Conservation (phyloP, 208 protist genomes). For the Crithidia sp. region DNA sequence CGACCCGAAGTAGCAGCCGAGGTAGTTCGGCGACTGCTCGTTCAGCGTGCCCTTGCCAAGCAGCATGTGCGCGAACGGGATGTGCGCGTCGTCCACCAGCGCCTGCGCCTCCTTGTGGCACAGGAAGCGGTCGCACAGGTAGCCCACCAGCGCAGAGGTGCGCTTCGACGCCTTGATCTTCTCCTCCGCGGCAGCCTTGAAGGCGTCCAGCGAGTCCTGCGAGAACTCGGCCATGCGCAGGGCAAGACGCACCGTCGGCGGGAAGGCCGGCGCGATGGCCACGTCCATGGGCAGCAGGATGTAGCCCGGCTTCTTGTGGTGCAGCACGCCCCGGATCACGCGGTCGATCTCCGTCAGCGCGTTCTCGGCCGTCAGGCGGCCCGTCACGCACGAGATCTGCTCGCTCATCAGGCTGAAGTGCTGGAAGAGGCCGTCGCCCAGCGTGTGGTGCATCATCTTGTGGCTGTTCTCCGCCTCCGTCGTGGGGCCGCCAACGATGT, state of each 20-base stretch:
- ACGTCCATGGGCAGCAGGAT: slow-evolving; percentile 45
- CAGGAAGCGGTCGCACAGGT: slow-evolving; percentile 51
- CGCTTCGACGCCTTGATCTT: slow-evolving; percentile 9
- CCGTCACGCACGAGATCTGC: slow-evolving; percentile 21
- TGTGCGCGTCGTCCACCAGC: slow-evolving; percentile 44
- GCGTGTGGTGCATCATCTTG: slow-evolving; percentile 44
- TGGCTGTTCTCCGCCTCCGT: slow-evolving; percentile 18
- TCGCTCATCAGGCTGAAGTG: too few species aligned
- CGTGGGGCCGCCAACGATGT: slow-evolving; percentile 47
- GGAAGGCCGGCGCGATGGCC: not conserved
- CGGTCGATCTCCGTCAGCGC: slow-evolving; percentile 43
- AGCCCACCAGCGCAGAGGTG: slow-evolving; percentile 30
- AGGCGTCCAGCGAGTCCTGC: slow-evolving; percentile 13
- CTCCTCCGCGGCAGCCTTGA: slow-evolving; percentile 37
- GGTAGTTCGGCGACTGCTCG: slow-evolving; percentile 50
- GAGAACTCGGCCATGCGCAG: too few species aligned
- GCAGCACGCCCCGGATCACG: slow-evolving; percentile 26
- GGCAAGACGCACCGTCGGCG: too few species aligned
- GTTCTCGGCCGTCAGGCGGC: slow-evolving; percentile 8
- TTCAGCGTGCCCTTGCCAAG: slow-evolving; percentile 54
- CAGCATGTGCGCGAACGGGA: slow-evolving; percentile 42
- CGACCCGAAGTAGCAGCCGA: slow-evolving; percentile 40
- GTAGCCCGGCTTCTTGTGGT: slow-evolving; percentile 40
- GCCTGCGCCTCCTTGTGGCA: slow-evolving; percentile 34
- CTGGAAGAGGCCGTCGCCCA: slow-evolving; percentile 29